Percentiles rank a stretch among this genome's conserved stretches.
phyloP scores from a whole-genome alignment of 1,284 basidiomycete genomes.

The Ustilago trichophora region DNA sequence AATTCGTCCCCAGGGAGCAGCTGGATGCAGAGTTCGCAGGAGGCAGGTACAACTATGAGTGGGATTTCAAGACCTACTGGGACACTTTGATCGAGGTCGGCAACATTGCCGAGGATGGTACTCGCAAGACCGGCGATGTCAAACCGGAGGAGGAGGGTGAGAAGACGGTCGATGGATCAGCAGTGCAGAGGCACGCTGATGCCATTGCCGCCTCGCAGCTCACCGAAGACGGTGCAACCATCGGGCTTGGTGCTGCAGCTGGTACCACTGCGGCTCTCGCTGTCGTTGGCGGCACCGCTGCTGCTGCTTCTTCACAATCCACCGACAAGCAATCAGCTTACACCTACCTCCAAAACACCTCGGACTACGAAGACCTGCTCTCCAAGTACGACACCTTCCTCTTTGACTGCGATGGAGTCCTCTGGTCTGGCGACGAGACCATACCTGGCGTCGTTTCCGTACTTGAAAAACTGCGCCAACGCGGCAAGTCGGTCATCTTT shows the following conservation, averaged over 20 bases:
- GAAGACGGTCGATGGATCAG: neutral
- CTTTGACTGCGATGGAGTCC: constrained; percentile 87
- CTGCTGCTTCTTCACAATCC: neutral
- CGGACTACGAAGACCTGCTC: constrained; percentile 51
- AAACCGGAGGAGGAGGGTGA: neutral
- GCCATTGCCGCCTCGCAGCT: constrained; percentile 29
- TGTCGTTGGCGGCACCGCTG: constrained; percentile 7
- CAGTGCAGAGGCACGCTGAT: constrained; percentile 34
- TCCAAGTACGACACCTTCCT: constrained; percentile 62
- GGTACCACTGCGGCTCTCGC: constrained; percentile 19
- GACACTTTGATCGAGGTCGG: constrained; percentile 42
- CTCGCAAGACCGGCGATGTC: constrained; percentile 4
- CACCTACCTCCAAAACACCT: constrained; percentile 35
- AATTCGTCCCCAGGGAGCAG: constrained; percentile 78
- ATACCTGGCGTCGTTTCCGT: constrained; percentile 67
- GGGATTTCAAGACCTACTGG: constrained; percentile 78
- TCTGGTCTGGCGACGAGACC: constrained; percentile 78
- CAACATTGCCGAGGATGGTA: constrained; percentile 48
- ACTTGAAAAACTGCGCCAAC: constrained; percentile 56
- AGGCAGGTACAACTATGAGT: constrained; percentile 79
- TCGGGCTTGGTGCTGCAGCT: constrained; percentile 27
- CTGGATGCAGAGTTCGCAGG: constrained; percentile 81
- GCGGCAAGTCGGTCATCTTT: constrained; percentile 88
- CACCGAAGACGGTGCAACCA: constrained; percentile 9
- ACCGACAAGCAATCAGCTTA: constrained; percentile 15